Evolutionary conservation across 352 stramenopile species (phyloP), one percentile per base, ranked within the genome.

Genomic region (Lagenidium sp.): DNA sequence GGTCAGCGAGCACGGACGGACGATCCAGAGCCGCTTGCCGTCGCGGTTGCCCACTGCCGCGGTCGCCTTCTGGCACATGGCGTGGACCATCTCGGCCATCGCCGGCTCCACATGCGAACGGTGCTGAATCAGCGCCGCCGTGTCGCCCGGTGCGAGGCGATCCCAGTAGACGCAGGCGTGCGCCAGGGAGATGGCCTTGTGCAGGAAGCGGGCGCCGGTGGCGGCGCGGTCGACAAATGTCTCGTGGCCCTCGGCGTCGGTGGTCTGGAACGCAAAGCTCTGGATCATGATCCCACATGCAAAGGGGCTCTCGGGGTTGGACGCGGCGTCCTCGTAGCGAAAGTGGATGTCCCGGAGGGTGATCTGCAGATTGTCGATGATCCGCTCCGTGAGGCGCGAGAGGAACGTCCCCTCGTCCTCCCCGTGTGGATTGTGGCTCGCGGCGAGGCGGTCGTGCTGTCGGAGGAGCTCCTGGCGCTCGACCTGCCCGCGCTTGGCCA

Each of bases 321-420:
- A 84, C 28, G 73, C 41, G 1, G 44, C 63, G 51, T 93, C 80
- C 46, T 93, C 77, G 35, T 90, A 93, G 4, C 80, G 58, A 15
- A 93, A 48, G 42, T 93, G 80, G 26, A 93, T 52, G 43, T 85
- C 58, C 3, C 54, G 47, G 30, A 93, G 57, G 29, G 75, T 90
- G 40, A 93, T 73, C 53, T 86, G 68, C 11, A 93, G 41, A 32
- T 93, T 90, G 53, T 84, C 75, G 24, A 89, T 65, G 32, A 93
- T 93, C 12, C 76, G 65, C 31, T 63, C 62, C 21, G 77, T 85
- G 5, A 93, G 53, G 22, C 80, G 71, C 26, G 75, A 86, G 15
- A 90, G 56, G 37, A 93, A 93, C 7, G 75, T 89, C 35, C 73
- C 67, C 48, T 93, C 80, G 43, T 90, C 77, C 36, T 87, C 71